Conservation (phyloP, 176 grass and related monocot species). For the Bolboschoenus planiculmis region DNA sequence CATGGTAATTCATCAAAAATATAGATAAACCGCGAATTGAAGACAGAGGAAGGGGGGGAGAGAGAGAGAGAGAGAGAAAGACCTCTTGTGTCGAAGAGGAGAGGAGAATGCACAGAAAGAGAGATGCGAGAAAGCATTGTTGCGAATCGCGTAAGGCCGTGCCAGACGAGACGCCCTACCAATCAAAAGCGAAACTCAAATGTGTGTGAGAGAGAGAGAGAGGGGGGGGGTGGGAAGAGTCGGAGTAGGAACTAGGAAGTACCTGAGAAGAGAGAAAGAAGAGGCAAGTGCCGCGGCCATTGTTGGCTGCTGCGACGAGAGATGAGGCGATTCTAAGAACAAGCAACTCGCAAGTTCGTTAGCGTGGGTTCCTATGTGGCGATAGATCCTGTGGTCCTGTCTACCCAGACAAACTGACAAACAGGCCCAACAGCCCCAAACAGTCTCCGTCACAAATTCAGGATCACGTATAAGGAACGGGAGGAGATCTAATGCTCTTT, state of each 20-base stretch:
- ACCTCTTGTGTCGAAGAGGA: conserved; percentile 25
- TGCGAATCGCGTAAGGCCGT: conserved; percentile 10
- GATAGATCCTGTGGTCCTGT: no score
- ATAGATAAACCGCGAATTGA: background rate
- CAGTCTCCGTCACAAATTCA: no score
- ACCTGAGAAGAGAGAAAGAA: conserved; percentile 4
- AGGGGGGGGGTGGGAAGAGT: background rate
- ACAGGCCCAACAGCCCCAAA: no score
- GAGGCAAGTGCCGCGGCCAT: conserved; percentile 17
- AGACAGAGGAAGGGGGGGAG: background rate
- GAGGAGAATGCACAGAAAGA: background rate
- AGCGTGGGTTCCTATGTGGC: no score
- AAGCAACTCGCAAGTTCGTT: no score
- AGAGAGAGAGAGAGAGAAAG: background rate
- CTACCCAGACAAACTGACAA: no score
- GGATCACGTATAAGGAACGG: no score
- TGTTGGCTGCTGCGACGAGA: background rate
- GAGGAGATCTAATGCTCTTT: no score
- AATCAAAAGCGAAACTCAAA: background rate
- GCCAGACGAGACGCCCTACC: conserved; percentile 21
- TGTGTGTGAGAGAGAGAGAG: conserved; percentile 1
- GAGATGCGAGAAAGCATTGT: conserved; percentile 15
- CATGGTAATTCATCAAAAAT: background rate
- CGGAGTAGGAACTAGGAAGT: background rate
- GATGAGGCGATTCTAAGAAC: background rate